A percentile compares a stretch with the other conserved stretches of the same genome.
Conservation (phyloP, 331 rosid genomes). For the Phaseolus coccineus region DNA sequence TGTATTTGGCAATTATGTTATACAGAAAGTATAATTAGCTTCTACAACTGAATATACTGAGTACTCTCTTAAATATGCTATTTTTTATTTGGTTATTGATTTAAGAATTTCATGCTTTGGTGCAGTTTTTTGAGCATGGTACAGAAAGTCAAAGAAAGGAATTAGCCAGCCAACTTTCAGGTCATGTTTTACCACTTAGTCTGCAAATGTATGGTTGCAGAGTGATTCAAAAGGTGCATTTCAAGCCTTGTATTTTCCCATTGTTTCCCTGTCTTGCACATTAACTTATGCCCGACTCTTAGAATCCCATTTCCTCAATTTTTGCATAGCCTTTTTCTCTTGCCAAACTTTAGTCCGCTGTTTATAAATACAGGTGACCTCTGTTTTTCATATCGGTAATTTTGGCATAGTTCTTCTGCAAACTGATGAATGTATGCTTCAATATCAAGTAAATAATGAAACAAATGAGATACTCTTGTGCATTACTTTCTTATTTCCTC, state of each 20-base stretch:
- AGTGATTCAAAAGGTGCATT: conserved; percentile 94
- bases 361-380: conserved; percentile 23
- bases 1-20: conserved; percentile 96
- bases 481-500: conserved; percentile 34
- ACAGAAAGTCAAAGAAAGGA: conserved; percentile 84
- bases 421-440: conserved; percentile 30
- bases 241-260: conserved; percentile 21
- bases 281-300: conserved; percentile 14
- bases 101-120: conserved; percentile 42
- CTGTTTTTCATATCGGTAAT: conserved; percentile 16
- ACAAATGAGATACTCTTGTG: conserved; percentile 33
- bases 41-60: conserved; percentile 34
- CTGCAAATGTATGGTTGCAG: conserved; percentile 99
- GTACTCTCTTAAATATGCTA: conserved; percentile 17
- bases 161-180: conserved; percentile 77
- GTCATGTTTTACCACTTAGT: conserved; percentile 93
- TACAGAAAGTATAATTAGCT: conserved; percentile 78
- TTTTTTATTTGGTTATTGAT: conserved; percentile 30
- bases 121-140: conserved; percentile 97
- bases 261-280: conserved; percentile 34
- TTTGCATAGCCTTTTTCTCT: conserved; percentile 24
- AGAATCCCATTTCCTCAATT: conserved; percentile 26
- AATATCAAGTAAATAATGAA: conserved; percentile 29
- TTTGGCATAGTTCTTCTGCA: conserved; percentile 20
- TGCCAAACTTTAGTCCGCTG: conserved; percentile 16